Conservation (phyloP, 352 stramenopile species). For the Vaucheria bursata region DNA sequence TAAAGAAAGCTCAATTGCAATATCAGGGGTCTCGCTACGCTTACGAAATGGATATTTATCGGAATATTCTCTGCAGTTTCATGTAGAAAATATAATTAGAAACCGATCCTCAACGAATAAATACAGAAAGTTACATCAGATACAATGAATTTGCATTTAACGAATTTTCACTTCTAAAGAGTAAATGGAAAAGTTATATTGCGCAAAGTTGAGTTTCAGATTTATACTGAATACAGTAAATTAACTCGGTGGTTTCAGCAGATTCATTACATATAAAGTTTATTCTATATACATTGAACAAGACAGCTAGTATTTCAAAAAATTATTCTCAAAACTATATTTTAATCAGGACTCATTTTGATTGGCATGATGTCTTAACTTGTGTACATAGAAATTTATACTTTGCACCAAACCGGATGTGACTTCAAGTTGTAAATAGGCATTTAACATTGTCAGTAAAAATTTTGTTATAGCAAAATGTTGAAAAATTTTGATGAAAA, state of each 20-base stretch:
- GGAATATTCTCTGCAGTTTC: constrained; percentile 56
- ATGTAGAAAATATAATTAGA: neutral
- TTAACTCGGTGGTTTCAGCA: no score
- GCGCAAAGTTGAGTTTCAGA: neutral
- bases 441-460: no score
- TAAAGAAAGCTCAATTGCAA: constrained; percentile 66
- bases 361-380: no score
- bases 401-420: no score
- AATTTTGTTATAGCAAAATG: no score
- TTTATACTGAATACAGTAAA: neutral
- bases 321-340: neutral
- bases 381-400: no score
- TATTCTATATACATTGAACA: neutral
- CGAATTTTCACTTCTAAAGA: no score
- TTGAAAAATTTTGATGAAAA: no score
- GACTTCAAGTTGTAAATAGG: no score
- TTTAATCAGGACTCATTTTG: neutral
- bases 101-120: neutral
- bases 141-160: no score
- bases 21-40: constrained; percentile 64
- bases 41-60: constrained; percentile 68
- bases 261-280: no score
- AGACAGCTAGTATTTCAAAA: neutral
- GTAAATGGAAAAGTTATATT: no score
- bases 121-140: neutral